Conservation (phyloP, 2,329 filamentous ascomycete genomes). For the Rosellinia necatrix region DNA sequence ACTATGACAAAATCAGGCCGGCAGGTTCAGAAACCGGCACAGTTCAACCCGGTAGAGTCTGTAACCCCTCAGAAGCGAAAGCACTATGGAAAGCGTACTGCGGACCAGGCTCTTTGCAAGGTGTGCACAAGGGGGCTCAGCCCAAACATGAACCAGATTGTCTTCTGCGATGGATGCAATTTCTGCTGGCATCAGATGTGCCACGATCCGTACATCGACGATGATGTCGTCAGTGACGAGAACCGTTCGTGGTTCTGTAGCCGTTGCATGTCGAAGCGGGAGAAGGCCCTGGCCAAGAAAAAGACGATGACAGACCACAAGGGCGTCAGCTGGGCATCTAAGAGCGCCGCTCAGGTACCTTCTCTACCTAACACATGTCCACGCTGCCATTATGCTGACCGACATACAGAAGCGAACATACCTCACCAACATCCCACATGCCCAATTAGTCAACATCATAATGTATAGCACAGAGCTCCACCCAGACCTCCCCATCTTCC, state of each 20-base stretch:
- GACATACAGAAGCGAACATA: conserved; percentile 62
- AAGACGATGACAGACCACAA: conserved; percentile 44
- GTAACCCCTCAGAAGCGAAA: conserved; percentile 43
- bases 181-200: conserved; percentile 81
- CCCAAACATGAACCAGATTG: conserved; percentile 76
- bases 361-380: background rate
- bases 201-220: conserved; percentile 75
- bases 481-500: conserved; percentile 70
- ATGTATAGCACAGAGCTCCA: conserved; percentile 64
- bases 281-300: conserved; percentile 48
- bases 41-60: conserved; percentile 56
- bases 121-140: conserved; percentile 74
- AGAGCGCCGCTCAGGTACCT: conserved; percentile 47
- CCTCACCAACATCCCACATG: conserved; percentile 63
- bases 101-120: conserved; percentile 68
- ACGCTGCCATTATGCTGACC: conserved; percentile 18
- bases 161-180: conserved; percentile 85
- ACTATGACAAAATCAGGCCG: conserved; percentile 78
- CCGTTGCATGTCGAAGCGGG: conserved; percentile 59
- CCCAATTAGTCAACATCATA: conserved; percentile 67
- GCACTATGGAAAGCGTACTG: conserved; percentile 62
- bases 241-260: conserved; percentile 74
- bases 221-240: conserved; percentile 68
- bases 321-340: conserved; percentile 46
- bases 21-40: conserved; percentile 68